Evolutionary conservation across 305 asterid species (phyloP), one percentile per base, ranked within the genome.

Genomic region (Fraxinus latifolia): DNA sequence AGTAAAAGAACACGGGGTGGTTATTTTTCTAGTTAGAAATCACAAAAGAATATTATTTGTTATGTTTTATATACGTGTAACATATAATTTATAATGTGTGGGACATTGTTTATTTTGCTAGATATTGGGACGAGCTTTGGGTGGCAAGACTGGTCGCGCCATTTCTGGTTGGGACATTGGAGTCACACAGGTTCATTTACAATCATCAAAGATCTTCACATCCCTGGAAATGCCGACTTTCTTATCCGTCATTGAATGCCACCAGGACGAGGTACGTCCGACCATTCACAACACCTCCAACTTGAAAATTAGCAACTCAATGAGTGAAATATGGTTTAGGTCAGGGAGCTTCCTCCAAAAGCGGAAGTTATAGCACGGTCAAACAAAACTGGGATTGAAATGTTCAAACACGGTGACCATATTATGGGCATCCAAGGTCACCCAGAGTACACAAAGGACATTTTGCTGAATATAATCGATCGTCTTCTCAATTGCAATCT

Each of bases 381-480:
- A 0, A 42, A 81, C 58, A 90, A 84, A 79, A 92, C 97, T 0
- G 95, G 95, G 5, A 84, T 94, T 2, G 98, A 94, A 82, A 90
- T 94, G 96, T 94, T 91, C 55, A 87, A 76, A 85, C 88, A 82
- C 70, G 92, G 93, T 4, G 90, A 91, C 68, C 96, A 94, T 85
- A 86, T 94, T 3, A 86, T 94, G 92, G 98, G 96, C 50, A 92
- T 94, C 78, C 98, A 94, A 76, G 98, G 98, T 36, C 98, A 94
- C 68, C 98, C 97, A 0, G 97, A 94, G 89, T 94, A 94, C 92
- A 90, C 92, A 0, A 92, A 88, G 83, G 97, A 92, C 82, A 92
- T 92, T 75, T 86, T 94, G n/a, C 62, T 87, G 9, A 90, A 89
- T 82, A 88, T 94, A 7, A 89, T 94, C 6, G 92, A 92, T 50